These are phyloP conservation scores for Gonapodya sp. DNA, from an alignment of 192 early-diverging fungal species.

Conservation along the genomic window DNA sequence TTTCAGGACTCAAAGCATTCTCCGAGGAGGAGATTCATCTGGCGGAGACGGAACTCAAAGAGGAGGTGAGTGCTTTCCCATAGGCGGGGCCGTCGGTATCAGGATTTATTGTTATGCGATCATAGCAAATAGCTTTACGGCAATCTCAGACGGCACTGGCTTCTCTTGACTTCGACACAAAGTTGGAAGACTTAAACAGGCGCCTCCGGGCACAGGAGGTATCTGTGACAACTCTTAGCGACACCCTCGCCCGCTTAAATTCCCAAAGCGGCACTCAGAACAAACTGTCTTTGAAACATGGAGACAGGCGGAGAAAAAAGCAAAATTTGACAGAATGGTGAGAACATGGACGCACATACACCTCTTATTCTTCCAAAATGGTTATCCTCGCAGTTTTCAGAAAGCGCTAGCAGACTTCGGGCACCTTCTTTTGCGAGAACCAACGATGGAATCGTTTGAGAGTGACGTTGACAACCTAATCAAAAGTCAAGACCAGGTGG, in stretches of 20 bases:
- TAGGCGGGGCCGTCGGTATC: too few species aligned
- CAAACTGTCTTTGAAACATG: not conserved
- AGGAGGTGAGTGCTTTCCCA: not conserved
- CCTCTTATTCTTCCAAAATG: not conserved
- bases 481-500: not conserved
- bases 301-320: not conserved
- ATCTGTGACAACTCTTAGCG: not conserved
- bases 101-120: too few species aligned
- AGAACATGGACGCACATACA: too few species aligned
- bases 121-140: not conserved
- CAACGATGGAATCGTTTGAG: not conserved
- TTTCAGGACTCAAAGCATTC: not conserved
- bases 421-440: not conserved
- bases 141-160: not conserved
- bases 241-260: not conserved
- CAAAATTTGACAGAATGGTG: not conserved
- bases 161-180: not conserved
- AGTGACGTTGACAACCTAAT: not conserved
- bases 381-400: not conserved
- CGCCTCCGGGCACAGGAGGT: not conserved
- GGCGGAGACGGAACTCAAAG: constrained; percentile 28
- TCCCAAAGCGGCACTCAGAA: not conserved
- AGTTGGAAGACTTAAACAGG: not conserved
- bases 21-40: constrained; percentile 17
- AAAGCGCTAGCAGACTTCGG: not conserved